These are phyloP conservation scores for Cytospora piceicola DNA, from an alignment of 2,329 filamentous ascomycete genomes.

Conservation along the genomic window DNA sequence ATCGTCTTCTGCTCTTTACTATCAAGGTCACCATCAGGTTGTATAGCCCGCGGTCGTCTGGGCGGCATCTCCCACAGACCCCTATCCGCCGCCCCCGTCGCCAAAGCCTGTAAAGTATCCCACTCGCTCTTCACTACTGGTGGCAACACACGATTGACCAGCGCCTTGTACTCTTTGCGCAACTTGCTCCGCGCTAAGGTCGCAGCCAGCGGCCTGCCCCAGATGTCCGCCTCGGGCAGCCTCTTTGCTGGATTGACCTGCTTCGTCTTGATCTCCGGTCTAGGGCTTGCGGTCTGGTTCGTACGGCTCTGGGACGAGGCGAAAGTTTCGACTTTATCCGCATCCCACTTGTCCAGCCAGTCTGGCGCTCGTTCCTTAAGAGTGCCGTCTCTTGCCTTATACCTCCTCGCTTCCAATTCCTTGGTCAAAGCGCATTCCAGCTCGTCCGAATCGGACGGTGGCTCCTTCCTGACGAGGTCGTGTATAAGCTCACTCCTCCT, in stretches of 20 bases:
- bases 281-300: constrained; percentile 38
- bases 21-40: constrained; percentile 5
- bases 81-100: constrained; percentile 44
- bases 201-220: constrained; percentile 50
- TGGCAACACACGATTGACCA: constrained; percentile 54
- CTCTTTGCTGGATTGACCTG: constrained; percentile 40
- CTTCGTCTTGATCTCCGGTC: constrained; percentile 38
- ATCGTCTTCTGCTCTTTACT: neutral
- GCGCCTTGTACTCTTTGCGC: constrained; percentile 52
- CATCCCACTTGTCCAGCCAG: constrained; percentile 57
- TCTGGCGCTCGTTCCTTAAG: constrained; percentile 34
- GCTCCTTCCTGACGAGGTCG: constrained; percentile 42
- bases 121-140: constrained; percentile 59
- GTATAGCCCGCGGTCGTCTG: constrained; percentile 40
- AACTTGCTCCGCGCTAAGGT: constrained; percentile 48
- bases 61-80: constrained; percentile 45
- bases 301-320: constrained; percentile 46
- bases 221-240: constrained; percentile 52
- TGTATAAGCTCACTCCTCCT: constrained; percentile 53
- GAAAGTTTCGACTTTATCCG: constrained; percentile 48
- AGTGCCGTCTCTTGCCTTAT: constrained; percentile 14
- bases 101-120: constrained; percentile 56
- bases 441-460: constrained; percentile 46
- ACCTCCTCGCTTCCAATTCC: constrained; percentile 6
- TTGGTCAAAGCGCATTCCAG: constrained; percentile 39